Evolutionary conservation across 2,329 filamentous ascomycete genomes (phyloP).

Genomic region (Aspergillus ibericus): DNA sequence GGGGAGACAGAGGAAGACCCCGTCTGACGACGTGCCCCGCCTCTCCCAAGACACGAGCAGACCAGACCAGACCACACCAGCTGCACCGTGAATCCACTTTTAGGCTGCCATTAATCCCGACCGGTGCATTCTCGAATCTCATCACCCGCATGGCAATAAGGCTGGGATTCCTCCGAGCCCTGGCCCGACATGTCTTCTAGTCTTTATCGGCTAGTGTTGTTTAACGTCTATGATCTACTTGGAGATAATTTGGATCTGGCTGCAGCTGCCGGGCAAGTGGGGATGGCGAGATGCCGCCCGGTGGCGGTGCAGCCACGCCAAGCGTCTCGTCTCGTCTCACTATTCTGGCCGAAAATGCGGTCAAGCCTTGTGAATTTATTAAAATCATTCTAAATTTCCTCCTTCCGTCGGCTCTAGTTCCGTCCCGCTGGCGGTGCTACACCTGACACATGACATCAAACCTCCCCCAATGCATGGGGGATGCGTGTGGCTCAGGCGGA

Average conservation of each 20-base stretch:
- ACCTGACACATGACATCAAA: background rate
- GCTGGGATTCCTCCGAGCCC: background rate
- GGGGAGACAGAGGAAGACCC: background rate
- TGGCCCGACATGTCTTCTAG: too few species aligned
- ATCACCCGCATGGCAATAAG: background rate
- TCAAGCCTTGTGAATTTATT: background rate
- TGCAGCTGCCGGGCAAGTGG: background rate
- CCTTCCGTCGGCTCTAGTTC: too few species aligned
- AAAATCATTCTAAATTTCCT: too few species aligned
- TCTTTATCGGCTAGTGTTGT: too few species aligned
- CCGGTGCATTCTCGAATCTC: background rate
- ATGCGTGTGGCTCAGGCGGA: background rate
- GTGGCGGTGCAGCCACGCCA: conserved; percentile 3
- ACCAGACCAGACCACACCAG: background rate
- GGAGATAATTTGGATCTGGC: background rate
- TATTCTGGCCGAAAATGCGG: background rate
- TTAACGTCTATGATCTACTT: background rate
- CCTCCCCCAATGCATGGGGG: background rate
- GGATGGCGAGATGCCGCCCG: background rate
- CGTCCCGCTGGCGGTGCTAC: background rate
- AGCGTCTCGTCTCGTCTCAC: background rate
- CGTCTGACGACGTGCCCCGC: background rate
- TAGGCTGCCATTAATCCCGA: background rate
- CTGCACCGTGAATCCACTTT: background rate
- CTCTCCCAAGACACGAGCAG: background rate